These are phyloP conservation scores for Lodderomyces parapsilosis DNA, from an alignment of 1,139 yeast genomes.

Conservation along the genomic window DNA sequence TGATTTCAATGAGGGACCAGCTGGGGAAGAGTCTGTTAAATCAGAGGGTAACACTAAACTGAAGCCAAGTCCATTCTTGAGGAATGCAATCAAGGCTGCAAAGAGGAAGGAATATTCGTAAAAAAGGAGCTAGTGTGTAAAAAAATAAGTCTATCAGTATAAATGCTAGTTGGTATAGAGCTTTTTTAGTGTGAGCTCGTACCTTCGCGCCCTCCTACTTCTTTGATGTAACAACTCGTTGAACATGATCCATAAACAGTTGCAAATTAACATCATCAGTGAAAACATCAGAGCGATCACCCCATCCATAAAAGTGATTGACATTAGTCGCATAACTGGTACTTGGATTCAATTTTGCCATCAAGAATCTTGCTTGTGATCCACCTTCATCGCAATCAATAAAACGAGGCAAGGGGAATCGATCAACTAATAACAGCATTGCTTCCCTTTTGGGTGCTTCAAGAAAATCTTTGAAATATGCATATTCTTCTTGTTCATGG, in stretches of 20 bases:
- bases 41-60: not conserved
- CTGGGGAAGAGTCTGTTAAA: not conserved
- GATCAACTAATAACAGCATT: conserved; percentile 81
- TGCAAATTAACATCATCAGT: conserved; percentile 75
- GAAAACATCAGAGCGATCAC: conserved; percentile 41
- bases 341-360: conserved; percentile 74
- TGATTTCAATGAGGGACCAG: not conserved
- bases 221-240: conserved; percentile 28
- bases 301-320: conserved; percentile 32
- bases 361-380: conserved; percentile 81
- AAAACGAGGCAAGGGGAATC: conserved; percentile 94
- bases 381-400: conserved; percentile 98
- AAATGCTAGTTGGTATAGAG: not conserved
- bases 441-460: conserved; percentile 93
- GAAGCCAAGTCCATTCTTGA: conserved; percentile 26
- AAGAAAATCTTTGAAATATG: conserved; percentile 78
- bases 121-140: no score
- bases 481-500: conserved; percentile 88
- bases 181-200: no score
- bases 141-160: not conserved
- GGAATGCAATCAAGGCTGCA: conserved; percentile 29
- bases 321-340: conserved; percentile 53
- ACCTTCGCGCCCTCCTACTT: no score
- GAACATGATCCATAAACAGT: conserved; percentile 61
- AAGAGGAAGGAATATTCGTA: conserved; percentile 16